A percentile compares a stretch with the other conserved stretches of the same genome.
These are phyloP conservation scores for Colletotrichum sp. DNA, from an alignment of 2,329 filamentous ascomycete species.

Conservation along the genomic window DNA sequence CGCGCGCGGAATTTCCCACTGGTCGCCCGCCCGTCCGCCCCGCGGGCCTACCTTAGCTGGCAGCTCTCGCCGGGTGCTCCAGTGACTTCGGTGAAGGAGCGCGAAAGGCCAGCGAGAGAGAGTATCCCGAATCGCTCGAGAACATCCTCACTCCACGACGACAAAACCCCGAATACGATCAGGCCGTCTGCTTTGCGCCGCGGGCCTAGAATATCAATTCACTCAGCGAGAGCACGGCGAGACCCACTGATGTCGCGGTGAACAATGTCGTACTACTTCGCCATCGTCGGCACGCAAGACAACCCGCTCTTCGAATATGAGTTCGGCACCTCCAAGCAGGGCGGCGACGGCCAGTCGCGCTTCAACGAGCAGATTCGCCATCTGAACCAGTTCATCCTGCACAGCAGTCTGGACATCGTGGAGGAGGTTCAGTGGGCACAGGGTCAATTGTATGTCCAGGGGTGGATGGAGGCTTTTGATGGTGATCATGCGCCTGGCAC, in stretches of 20 bases:
- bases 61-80: not conserved
- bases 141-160: not conserved
- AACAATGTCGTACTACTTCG: constrained; percentile 97
- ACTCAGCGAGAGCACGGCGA: not conserved
- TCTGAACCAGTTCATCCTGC: constrained; percentile 97
- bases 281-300: constrained; percentile 93
- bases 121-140: not conserved
- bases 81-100: not conserved
- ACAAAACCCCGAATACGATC: not conserved
- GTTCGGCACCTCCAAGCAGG: constrained; percentile 95
- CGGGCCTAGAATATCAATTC: not conserved
- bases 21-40: not conserved
- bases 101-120: not conserved
- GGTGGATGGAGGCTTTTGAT: not conserved
- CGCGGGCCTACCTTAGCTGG: not conserved
- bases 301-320: constrained; percentile 96
- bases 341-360: constrained; percentile 88
- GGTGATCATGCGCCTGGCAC: not conserved
- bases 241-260: not conserved
- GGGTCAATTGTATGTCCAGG: constrained; percentile 71
- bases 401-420: constrained; percentile 91
- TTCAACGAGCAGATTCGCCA: constrained; percentile 89
- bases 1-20: constrained; percentile 15
- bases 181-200: not conserved
- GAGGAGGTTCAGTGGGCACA: constrained; percentile 96